Conservation (phyloP, 2,329 filamentous ascomycete genomes). For the Aureobasidium subglaciale region DNA sequence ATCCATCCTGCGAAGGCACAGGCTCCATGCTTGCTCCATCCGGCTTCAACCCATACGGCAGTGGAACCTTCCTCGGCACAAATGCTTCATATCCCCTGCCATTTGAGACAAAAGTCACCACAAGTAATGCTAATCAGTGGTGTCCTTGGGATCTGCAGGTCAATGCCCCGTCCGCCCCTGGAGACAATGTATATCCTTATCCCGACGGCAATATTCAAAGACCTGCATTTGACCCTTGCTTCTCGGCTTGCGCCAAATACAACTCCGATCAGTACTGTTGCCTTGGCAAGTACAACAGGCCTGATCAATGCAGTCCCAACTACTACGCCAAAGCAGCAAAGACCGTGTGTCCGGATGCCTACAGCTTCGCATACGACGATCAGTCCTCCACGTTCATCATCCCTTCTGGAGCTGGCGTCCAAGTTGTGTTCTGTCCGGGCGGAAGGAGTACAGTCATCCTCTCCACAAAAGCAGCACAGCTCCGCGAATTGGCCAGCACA, state of each 20-base stretch:
- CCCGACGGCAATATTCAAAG: constrained; percentile 66
- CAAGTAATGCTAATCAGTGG: constrained; percentile 56
- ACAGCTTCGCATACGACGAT: constrained; percentile 63
- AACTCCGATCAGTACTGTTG: constrained; percentile 66
- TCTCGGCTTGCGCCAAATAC: constrained; percentile 66
- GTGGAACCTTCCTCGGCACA: constrained; percentile 51
- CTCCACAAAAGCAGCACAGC: constrained; percentile 30
- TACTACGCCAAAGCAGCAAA: constrained; percentile 66
- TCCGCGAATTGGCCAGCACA: constrained; percentile 22
- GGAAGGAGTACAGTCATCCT: constrained; percentile 45
- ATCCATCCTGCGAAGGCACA: constrained; percentile 69
- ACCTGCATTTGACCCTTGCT: constrained; percentile 69
- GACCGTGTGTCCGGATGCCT: constrained; percentile 72
- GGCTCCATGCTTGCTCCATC: constrained; percentile 48
- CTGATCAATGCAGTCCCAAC: constrained; percentile 58
- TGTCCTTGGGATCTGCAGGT: constrained; percentile 74
- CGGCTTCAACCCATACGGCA: constrained; percentile 44
- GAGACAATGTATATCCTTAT: constrained; percentile 72
- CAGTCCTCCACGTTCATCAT: constrained; percentile 52
- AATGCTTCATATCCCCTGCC: constrained; percentile 61
- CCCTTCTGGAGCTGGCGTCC: constrained; percentile 63
- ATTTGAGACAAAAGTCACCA: constrained; percentile 54
- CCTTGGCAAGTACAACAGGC: constrained; percentile 58
- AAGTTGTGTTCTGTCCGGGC: constrained; percentile 69
- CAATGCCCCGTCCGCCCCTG: constrained; percentile 59